Conservation (phyloP, 202 grass and related monocot species). For the Zizania palustris region DNA sequence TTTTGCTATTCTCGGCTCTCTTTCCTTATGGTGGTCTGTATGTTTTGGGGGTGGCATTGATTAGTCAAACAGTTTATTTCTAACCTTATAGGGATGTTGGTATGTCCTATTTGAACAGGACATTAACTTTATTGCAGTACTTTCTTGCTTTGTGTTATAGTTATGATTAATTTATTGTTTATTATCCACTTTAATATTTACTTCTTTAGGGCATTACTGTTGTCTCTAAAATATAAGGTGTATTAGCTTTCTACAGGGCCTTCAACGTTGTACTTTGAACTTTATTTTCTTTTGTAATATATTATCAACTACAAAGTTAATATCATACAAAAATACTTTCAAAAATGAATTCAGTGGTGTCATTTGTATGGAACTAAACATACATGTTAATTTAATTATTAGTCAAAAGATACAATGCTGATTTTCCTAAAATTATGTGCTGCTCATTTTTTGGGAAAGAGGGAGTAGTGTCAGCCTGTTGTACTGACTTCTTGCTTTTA, state of each 20-base stretch:
- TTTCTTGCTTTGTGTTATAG: too few relatives aligned
- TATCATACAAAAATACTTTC: too few relatives aligned
- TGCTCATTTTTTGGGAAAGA: too few relatives aligned
- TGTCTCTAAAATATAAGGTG: background rate
- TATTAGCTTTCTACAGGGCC: too few relatives aligned
- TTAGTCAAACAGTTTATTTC: background rate
- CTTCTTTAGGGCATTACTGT: conserved; percentile 7
- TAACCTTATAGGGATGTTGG: background rate
- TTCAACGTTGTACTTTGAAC: too few relatives aligned
- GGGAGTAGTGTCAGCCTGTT: background rate
- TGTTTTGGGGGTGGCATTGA: background rate
- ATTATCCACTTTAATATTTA: background rate
- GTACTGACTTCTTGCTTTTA: conserved; percentile 34
- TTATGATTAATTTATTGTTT: background rate
- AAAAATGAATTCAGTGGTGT: too few relatives aligned
- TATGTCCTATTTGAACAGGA: background rate
- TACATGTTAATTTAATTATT: too few relatives aligned
- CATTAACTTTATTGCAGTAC: background rate
- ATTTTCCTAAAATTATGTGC: too few relatives aligned
- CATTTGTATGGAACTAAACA: too few relatives aligned
- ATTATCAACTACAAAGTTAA: too few relatives aligned
- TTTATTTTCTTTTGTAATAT: too few relatives aligned
- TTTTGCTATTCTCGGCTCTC: background rate
- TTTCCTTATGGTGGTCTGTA: background rate
- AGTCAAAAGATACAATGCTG: too few relatives aligned